phyloP scores from a whole-genome alignment of 2,329 filamentous ascomycete genomes.

The Alternaria brassicae region DNA sequence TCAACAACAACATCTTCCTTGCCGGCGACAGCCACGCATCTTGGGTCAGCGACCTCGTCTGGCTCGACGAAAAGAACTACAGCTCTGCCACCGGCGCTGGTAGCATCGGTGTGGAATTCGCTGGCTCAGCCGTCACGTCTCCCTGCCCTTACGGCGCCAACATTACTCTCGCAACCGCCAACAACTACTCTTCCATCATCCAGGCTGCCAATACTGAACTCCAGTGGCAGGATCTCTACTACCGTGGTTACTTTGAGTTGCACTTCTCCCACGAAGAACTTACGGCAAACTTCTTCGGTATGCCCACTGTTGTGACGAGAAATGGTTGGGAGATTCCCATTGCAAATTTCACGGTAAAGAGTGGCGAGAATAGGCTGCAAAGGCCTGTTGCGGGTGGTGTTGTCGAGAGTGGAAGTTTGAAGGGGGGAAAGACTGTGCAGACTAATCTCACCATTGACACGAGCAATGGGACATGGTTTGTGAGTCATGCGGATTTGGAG shows the following conservation, averaged over 20 bases:
- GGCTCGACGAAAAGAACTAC: slow-evolving; percentile 54
- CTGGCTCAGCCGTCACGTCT: slow-evolving; percentile 70
- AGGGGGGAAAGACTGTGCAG: slow-evolving; percentile 51
- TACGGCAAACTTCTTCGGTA: slow-evolving; percentile 70
- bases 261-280: slow-evolving; percentile 61
- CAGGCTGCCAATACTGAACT: slow-evolving; percentile 65
- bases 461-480: slow-evolving; percentile 45
- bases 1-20: slow-evolving; percentile 76
- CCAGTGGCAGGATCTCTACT: slow-evolving; percentile 77
- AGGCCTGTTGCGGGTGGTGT: slow-evolving; percentile 58
- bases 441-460: slow-evolving; percentile 47
- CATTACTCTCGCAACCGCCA: slow-evolving; percentile 61
- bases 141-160: slow-evolving; percentile 66
- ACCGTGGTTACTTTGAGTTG: slow-evolving; percentile 75
- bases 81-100: slow-evolving; percentile 51
- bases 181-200: slow-evolving; percentile 49
- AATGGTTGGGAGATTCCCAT: slow-evolving; percentile 71
- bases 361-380: slow-evolving; percentile 66
- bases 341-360: slow-evolving; percentile 73
- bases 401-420: slow-evolving; percentile 65
- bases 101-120: slow-evolving; percentile 59
- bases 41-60: slow-evolving; percentile 60
- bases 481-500: slow-evolving; percentile 35
- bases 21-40: slow-evolving; percentile 73
- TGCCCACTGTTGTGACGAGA: slow-evolving; percentile 65